Percentiles rank a stretch among this genome's conserved stretches.
These are phyloP conservation scores for Megacollybia platyphylla DNA, from an alignment of 1,284 basidiomycete genomes.

Conservation along the genomic window DNA sequence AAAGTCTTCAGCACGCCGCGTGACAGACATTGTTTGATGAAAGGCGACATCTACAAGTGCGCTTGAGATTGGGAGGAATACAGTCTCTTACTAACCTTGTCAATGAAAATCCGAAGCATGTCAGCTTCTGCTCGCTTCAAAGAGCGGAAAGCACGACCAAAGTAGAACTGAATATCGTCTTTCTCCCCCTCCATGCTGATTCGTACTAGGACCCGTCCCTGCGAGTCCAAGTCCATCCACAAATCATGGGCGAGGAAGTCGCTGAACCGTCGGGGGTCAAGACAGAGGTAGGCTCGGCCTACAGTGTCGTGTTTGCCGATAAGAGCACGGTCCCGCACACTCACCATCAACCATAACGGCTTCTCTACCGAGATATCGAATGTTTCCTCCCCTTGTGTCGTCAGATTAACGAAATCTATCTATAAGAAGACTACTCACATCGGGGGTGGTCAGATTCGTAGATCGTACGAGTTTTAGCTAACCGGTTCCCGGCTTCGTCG, in stretches of 20 bases:
- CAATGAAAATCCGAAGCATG: constrained; percentile 94
- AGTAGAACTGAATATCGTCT: constrained; percentile 96
- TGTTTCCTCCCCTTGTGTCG: constrained; percentile 77
- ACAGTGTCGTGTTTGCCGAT: constrained; percentile 87
- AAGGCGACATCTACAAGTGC: constrained; percentile 73
- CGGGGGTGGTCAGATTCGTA: constrained; percentile 85
- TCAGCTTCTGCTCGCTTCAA: constrained; percentile 91
- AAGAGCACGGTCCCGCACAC: constrained; percentile 81
- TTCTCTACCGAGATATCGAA: constrained; percentile 90
- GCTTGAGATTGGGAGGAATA: not conserved
- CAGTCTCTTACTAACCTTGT: constrained; percentile 59
- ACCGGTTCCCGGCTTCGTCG: constrained; percentile 80
- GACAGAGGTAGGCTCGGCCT: constrained; percentile 84
- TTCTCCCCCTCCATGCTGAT: constrained; percentile 99
- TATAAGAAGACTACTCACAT: constrained; percentile 40
- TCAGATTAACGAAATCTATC: constrained; percentile 1
- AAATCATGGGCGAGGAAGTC: constrained; percentile 88
- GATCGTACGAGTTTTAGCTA: constrained; percentile 93
- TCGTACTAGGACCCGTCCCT: constrained; percentile 76
- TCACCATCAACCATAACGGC: constrained; percentile 91
- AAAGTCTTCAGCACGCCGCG: constrained; percentile 66
- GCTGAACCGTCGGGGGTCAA: constrained; percentile 82
- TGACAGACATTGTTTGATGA: constrained; percentile 86
- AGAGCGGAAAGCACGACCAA: constrained; percentile 90
- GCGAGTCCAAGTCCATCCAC: constrained; percentile 85